Base-by-base conservation (phyloP, 2,329 filamentous ascomycete genomes). In the Thielaviopsis ethacetica region DNA sequence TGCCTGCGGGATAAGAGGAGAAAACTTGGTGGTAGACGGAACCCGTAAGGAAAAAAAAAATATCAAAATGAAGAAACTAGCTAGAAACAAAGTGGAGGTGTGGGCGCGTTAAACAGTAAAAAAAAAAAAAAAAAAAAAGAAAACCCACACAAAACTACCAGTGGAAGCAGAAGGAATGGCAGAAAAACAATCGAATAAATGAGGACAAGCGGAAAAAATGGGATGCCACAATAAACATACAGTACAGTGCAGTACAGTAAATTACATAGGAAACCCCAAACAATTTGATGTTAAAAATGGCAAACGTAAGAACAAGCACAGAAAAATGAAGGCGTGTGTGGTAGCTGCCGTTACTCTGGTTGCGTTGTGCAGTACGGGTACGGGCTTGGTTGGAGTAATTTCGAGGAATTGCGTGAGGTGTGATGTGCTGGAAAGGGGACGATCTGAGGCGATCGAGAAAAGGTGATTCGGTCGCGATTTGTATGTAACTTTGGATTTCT, bases 1-100 rank as follows among this genome's bases (percentile, higher is more conserved):
- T 58, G 57, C 57, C 57, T 58, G 57, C 57, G 57, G 51, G 51
- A 58, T 49, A 50, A 58, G 57, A 58, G 57, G 57, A 58, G 57
- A 58, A 57, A 58, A 58, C 47, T 50, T 50, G 50, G 19, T 58
- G 57, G 57, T 54, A 26, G 52, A 58, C 57, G 57, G 57, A 58
- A 51, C 51, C 51, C 38, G 41, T 53, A 53, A 53, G 34, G 47
- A 58, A 49, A 58, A 58, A 53, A 58, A 58, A 47, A 50, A 56
- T 26, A 49, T 38, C 51, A 58, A 53, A 53, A 41, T 54, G 52
- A 54, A 52, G 22, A 57, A 58, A 58, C 57, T 58, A 58, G 57
- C 34, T 21, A 44, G 34, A 47, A 21, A 49, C 44, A 41, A 58
- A 58, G 57, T 58, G 51, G 38, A 55, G 53, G 26, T 53, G 56